Base-by-base conservation (phyloP, 805 yeast species). In the Schwanniomyces vanrijiae region DNA sequence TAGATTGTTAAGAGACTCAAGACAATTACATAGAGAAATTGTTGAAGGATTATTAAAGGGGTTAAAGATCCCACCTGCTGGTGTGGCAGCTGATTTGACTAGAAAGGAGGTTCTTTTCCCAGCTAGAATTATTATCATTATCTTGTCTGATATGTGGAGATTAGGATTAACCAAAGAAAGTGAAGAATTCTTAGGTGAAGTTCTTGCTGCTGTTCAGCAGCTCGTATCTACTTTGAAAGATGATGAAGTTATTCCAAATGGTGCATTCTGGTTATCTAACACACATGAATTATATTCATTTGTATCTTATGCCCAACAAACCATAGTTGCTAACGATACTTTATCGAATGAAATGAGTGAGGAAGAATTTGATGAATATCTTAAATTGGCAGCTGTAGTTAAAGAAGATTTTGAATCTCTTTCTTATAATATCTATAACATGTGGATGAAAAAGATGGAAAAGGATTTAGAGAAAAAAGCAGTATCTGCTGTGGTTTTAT, bases 71-170 rank as follows among this genome's bases (percentile, higher is more conserved):
- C 97, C 98, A 39, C 82, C 84, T 33, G 86, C 96, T 19, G 87
- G 90, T 50, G 89, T 87, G 41, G 90, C 94, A 38, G 85, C 89
- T 40, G 89, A 84, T 58, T 74, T 90, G 53, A 83, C 91, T 13
- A 81, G 89, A 62, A 90, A 90, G 61, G 98, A 94, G 64, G 96
- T 92, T 9, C 75, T 94, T 45, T 94, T 90, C 83, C 99, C 99
- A 22, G 94, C 97, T 1, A 83, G 97, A 75, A 89, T 94, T 54
- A 83, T 94, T 60, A 92, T 94, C 60, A 86, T 94, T 54, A 86
- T 92, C 28, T 75, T 92, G 53, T 85, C 95, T 59, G 99, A 94
- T 66, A 90, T 94, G 98, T 94, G 99, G 99, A 81, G 98, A 69
- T 76, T 92, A 41, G 98, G 98, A 2, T 79, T 90, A 59, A 90